phyloP scores from a whole-genome alignment of 192 early-diverging fungal species.

The Nowakowskiella sp. region DNA sequence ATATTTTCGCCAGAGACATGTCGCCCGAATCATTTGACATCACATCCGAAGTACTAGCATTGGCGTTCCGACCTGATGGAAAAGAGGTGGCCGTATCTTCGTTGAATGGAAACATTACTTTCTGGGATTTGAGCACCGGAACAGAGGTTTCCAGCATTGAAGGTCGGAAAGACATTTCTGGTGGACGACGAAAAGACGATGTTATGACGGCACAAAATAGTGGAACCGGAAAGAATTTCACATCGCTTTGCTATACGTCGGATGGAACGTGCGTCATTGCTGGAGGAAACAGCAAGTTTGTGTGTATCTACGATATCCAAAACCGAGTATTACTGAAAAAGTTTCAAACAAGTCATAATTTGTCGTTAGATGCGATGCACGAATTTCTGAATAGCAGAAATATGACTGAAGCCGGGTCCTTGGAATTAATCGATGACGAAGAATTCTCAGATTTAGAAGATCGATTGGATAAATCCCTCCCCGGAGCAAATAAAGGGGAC shows the following conservation, averaged over 20 bases:
- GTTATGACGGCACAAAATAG: slow-evolving; percentile 73
- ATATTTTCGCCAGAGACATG: slow-evolving; percentile 82
- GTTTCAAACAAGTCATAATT: slow-evolving; percentile 88
- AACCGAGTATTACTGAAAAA: slow-evolving; percentile 69
- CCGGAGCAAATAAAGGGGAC: slow-evolving; percentile 83
- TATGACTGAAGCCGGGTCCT: slow-evolving; percentile 91
- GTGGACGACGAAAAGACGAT: slow-evolving; percentile 76
- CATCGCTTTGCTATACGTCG: slow-evolving; percentile 84
- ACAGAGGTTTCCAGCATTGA: slow-evolving; percentile 71
- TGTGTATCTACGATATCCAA: slow-evolving; percentile 88
- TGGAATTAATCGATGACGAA: slow-evolving; percentile 72
- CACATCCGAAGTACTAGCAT: slow-evolving; percentile 71
- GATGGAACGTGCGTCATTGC: slow-evolving; percentile 88
- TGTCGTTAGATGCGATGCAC: slow-evolving; percentile 87
- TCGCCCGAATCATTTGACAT: slow-evolving; percentile 72
- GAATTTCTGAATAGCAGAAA: slow-evolving; percentile 81
- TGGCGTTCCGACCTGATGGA: slow-evolving; percentile 86
- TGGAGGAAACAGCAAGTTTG: slow-evolving; percentile 90
- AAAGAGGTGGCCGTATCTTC: slow-evolving; percentile 79
- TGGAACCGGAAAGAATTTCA: slow-evolving; percentile 82
- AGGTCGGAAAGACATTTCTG: slow-evolving; percentile 85
- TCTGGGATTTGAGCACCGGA: slow-evolving; percentile 84
- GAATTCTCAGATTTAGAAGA: slow-evolving; percentile 81
- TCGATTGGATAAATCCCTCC: slow-evolving; percentile 68
- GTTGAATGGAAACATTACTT: slow-evolving; percentile 83